These are phyloP conservation scores for Verticillium tricorpus DNA, from an alignment of 2,329 filamentous ascomycete genomes.

Conservation along the genomic window DNA sequence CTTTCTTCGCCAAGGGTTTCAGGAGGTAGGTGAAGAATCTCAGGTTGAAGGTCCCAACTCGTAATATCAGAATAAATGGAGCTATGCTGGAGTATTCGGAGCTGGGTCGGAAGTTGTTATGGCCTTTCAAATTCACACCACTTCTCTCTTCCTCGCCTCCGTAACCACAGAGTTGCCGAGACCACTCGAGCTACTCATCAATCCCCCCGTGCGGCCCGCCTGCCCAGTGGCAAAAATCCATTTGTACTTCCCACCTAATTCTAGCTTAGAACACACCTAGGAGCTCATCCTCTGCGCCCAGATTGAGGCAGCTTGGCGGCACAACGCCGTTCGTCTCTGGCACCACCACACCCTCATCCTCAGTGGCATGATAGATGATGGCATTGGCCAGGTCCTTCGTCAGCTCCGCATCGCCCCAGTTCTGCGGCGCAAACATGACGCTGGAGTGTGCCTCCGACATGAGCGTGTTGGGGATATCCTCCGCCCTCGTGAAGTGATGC, in stretches of 20 bases:
- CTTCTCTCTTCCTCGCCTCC: no score
- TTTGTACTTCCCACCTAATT: neutral
- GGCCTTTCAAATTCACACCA: no score
- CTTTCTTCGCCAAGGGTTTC: neutral
- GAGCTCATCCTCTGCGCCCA: slow-evolving; percentile 9
- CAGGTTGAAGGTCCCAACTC: neutral
- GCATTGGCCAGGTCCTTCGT: slow-evolving; percentile 12
- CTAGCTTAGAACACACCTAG: slow-evolving; percentile 11
- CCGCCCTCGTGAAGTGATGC: slow-evolving; percentile 41
- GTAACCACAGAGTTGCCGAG: no score
- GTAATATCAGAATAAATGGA: no score
- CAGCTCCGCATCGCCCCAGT: slow-evolving; percentile 20
- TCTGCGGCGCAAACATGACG: slow-evolving; percentile 33
- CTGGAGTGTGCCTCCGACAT: slow-evolving; percentile 33
- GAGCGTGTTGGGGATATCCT: slow-evolving; percentile 29
- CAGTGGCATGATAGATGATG: slow-evolving; percentile 11
- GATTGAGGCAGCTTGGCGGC: slow-evolving; percentile 8
- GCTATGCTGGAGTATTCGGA: no score
- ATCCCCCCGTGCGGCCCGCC: no score
- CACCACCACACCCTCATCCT: slow-evolving; percentile 4
- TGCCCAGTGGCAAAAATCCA: no score
- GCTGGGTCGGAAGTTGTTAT: no score
- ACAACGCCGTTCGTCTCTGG: slow-evolving; percentile 12
- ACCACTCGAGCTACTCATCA: no score
- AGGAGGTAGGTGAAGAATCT: neutral